Evolutionary conservation across 2,329 filamentous ascomycete species (phyloP), one percentile per base, ranked within the genome.

Genomic region (Diplocarpon rosae): DNA sequence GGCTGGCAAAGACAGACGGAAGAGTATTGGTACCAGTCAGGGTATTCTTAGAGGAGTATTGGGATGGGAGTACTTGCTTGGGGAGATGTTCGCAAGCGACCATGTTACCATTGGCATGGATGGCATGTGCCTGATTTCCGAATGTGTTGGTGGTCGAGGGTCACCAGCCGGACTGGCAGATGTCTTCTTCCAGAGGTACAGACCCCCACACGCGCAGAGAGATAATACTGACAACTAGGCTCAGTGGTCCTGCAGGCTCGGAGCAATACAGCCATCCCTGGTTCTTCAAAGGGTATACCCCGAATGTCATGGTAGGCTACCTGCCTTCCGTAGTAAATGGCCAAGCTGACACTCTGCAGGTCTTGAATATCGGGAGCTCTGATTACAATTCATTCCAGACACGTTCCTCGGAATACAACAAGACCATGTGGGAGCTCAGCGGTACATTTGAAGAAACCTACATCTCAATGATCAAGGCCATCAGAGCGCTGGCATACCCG

Each of bases 1-100:
- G 35, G 43, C 52, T 30, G 46, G 48, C 11, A 39, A 43, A 28
- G 34, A 46, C 14, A 49, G 33, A 35, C 24, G 41, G 13, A 52
- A 49, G 20, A 47, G 28, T 28, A 32, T 33, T 9, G 44, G 46
- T 13, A 43, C 39, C 13, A 42, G 40, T 24, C 48, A 42, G 27
- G 41, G 46, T 28, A 53, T 57, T 34, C 43, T 58, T 3, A 41
- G 51, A 8, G 52, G 55, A 16, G 53, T 57, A 1, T 59, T 57
- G 49, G 60, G 61, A 3, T 63, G 62, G 62, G 62, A 63, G 39
- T 64, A 59, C 42, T 38, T 64, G 28, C 51, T 63, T 1, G 61
- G 61, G 30, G 62, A 64, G 39, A 63, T 63, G 62, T 63, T 64
- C 44, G 54, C 52, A 24, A 57, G 49, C 7, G 59, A 63, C 46